Evolutionary conservation across 2,329 filamentous ascomycete genomes (phyloP), one percentile per base, ranked within the genome.

Genomic region (Rhynchosporium secalis): DNA sequence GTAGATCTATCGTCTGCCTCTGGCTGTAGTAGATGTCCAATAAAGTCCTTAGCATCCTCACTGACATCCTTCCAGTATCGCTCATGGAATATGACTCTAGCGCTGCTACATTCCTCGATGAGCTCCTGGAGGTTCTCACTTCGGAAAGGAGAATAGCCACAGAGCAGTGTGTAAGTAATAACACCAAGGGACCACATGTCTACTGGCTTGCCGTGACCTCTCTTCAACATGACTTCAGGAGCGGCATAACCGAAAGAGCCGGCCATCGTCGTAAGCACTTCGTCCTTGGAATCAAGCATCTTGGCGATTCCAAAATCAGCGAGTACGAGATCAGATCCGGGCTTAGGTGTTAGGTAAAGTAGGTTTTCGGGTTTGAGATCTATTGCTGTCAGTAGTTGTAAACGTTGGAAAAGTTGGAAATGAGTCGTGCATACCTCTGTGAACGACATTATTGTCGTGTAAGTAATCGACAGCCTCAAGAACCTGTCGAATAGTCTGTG

Each of bases 121-220:
- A 99, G 82, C 72, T 98, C 95, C 68, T 89, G 85, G 55, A 99
- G 82, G 72, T 91, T 96, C 80, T 99, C 95, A 65, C 92, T 95
- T 69, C 95, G 88, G 85, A 99, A 99, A 26, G 95, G 95, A 49
- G 94, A 97, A 80, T 99, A 99, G 70, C 95, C 95, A 75, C 96
- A 99, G 57, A 99, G 89, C 33, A 99, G 83, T 15, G 95, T 99
- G 78, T 99, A 99, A 47, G 95, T 98, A 73, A 99, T 99, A 72
- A 99, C 95, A 66, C 95, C 95, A 78, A 99, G 84, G 3, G 95
- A 98, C 95, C 95, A 99, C 91, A 99, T 96, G 75, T 99, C 95
- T 40, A 98, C 95, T 4, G 95, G 92, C 78, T 98, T 99, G 75
- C 95, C 95, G 75, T 99, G 96, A 26, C 95, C 95, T 74, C 91